Evolutionary conservation across 768 basidiomycete genomes (phyloP), one percentile per base, ranked within the genome.

Genomic region (Symmetrospora coprosmae): DNA sequence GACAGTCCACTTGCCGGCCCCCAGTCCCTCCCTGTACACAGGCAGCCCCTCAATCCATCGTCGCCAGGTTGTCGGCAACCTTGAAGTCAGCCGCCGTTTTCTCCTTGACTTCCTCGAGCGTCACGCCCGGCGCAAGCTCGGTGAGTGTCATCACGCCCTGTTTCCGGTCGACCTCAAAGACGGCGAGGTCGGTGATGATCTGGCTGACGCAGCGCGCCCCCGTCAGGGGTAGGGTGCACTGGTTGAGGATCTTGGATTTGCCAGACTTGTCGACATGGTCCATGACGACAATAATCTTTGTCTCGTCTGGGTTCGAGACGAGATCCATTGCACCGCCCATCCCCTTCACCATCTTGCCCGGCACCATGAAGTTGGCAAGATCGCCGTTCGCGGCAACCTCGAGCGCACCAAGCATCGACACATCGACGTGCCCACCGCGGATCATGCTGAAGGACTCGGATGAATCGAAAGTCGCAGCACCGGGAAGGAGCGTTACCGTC

Each of bases 291-390:
- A 92, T 86, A 41, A 72, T 69, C 73, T 85, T 91, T 39, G 91
- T 96, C 73, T 84, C 83, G 73, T 92, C 88, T 1, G 90, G 91
- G 74, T 92, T 94, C 61, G 90, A 92, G 19, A 70, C 69, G 23
- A 70, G 48, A 71, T 92, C 89, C 88, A 91, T 91, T 11, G 90
- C 90, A 50, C 90, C 91, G 13, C 91, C 91, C 70, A 94, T 91
- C 39, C 87, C 86, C 84, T 68, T 50, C 17, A 59, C 60, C 69
- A 64, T 79, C 75, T 94, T 92, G 14, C 89, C 87, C 2, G 90
- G 91, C 69, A 94, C 90, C 91, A 94, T 96, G 71, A 88, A 96
- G 76, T 96, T 96, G 59, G 91, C 91, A 64, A 96, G 85, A 71
- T 96, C 91, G 38, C 87, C 65, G 1, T 81, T 81, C 65, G 86